Evolutionary conservation across 352 stramenopile species (phyloP).

Genomic region (Phytophthora idaei): DNA sequence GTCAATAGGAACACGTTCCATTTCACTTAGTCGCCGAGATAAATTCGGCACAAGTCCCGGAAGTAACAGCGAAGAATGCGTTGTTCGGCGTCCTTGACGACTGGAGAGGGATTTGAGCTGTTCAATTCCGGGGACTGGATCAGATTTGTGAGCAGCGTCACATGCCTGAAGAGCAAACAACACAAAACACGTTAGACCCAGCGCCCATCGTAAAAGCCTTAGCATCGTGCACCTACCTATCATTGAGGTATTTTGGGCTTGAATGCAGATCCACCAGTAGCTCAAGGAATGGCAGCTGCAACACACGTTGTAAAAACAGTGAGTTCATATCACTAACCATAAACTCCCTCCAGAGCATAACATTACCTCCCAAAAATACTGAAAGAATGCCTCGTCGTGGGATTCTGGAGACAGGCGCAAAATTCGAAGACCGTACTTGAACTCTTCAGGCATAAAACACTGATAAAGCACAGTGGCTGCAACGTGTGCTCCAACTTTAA

Average conservation of each 20-base stretch:
- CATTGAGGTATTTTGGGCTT: slow-evolving; percentile 71
- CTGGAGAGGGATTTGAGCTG: slow-evolving; percentile 64
- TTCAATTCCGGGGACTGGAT: slow-evolving; percentile 87
- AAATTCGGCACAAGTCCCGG: slow-evolving; percentile 71
- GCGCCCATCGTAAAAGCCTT: neutral
- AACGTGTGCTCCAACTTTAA: slow-evolving; percentile 82
- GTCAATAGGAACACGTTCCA: slow-evolving; percentile 13
- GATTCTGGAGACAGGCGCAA: slow-evolving; percentile 71
- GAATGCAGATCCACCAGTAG: slow-evolving; percentile 80
- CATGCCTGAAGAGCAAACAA: slow-evolving; percentile 44
- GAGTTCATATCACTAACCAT: slow-evolving; percentile 3
- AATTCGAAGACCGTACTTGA: slow-evolving; percentile 84
- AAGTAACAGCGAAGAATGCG: slow-evolving; percentile 87
- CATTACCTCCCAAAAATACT: slow-evolving; percentile 88
- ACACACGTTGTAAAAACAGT: slow-evolving; percentile 8
- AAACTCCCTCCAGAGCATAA: neutral
- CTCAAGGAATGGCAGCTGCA: slow-evolving; percentile 79
- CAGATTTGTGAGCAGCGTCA: slow-evolving; percentile 79
- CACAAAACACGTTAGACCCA: neutral
- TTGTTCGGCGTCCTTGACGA: slow-evolving; percentile 76
- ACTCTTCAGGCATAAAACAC: slow-evolving; percentile 78
- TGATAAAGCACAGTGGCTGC: slow-evolving; percentile 87
- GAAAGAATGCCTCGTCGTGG: slow-evolving; percentile 79
- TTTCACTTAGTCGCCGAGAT: slow-evolving; percentile 46
- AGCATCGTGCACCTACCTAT: slow-evolving; percentile 43